A percentile compares a stretch with the other conserved stretches of the same genome.
phyloP scores from a whole-genome alignment of 2,329 filamentous ascomycete genomes.

The Emericellopsis cladophorae region DNA sequence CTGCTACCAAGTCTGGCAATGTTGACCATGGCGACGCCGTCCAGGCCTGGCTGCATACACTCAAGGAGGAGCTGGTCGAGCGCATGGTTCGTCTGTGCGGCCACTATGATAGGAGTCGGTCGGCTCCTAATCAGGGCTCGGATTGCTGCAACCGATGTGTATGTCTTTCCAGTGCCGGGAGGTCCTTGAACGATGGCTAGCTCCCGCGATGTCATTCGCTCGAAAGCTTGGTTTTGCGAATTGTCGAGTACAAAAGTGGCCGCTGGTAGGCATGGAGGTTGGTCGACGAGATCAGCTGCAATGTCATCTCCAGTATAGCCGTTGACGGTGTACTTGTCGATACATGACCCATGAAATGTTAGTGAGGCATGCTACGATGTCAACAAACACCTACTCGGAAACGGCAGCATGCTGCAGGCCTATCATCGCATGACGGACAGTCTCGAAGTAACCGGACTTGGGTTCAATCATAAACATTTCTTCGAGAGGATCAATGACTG shows the following conservation, averaged over 20 bases:
- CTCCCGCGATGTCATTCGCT: slow-evolving; percentile 56
- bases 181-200: slow-evolving; percentile 75
- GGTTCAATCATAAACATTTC: slow-evolving; percentile 73
- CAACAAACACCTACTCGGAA: slow-evolving; percentile 32
- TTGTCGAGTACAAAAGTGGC: slow-evolving; percentile 40
- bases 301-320: slow-evolving; percentile 19
- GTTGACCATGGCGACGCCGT: slow-evolving; percentile 24
- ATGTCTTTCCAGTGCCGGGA: slow-evolving; percentile 65
- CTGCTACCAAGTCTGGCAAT: slow-evolving; percentile 54
- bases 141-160: slow-evolving; percentile 62
- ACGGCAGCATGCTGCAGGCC: slow-evolving; percentile 51
- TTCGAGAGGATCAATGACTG: slow-evolving; percentile 52
- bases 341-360: too few species aligned
- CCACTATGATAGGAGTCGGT: slow-evolving; percentile 56
- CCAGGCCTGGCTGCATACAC: slow-evolving; percentile 28
- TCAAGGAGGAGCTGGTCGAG: slow-evolving; percentile 67
- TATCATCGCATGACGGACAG: slow-evolving; percentile 57
- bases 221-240: slow-evolving; percentile 58
- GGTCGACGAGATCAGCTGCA: slow-evolving; percentile 15
- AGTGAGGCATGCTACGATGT: too few species aligned
- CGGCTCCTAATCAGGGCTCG: slow-evolving; percentile 9
- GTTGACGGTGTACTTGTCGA: slow-evolving; percentile 44
- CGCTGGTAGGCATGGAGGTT: neutral
- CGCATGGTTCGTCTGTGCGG: slow-evolving; percentile 85
- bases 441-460: slow-evolving; percentile 63